phyloP scores from a whole-genome alignment of 1,139 yeast species.

The Scheffersomyces segobiensis region DNA sequence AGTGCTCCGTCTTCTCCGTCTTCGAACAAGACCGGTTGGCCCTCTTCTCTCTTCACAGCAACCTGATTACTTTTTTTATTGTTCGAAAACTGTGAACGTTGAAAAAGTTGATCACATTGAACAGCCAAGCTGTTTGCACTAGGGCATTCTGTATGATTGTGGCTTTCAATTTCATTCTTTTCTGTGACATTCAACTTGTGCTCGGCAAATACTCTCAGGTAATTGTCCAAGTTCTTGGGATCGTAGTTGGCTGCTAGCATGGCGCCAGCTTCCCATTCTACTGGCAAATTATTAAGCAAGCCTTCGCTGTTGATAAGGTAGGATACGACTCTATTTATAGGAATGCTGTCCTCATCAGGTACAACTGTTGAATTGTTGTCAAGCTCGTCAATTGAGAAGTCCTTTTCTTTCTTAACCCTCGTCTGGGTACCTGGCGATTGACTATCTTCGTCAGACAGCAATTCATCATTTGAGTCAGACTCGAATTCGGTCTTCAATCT shows the following conservation, averaged over 20 bases:
- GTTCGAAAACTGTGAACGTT: neutral
- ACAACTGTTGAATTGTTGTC: constrained; percentile 3
- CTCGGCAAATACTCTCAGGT: constrained; percentile 33
- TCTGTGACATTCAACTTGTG: constrained; percentile 20
- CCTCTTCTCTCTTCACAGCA: neutral
- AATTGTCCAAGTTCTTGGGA: constrained; percentile 21
- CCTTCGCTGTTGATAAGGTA: constrained; percentile 41
- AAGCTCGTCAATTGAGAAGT: constrained; percentile 4
- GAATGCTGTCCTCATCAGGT: constrained; percentile 25
- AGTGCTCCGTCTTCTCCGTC: constrained; percentile 1
- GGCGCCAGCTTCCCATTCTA: constrained; percentile 50
- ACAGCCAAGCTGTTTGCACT: neutral
- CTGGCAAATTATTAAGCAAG: constrained; percentile 36
- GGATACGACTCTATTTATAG: constrained; percentile 52
- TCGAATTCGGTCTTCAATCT: neutral
- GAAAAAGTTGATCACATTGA: neutral
- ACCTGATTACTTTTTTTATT: neutral
- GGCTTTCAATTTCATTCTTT: constrained; percentile 2
- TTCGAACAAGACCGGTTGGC: constrained; percentile 2
- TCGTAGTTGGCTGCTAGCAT: constrained; percentile 37
- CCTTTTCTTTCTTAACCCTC: constrained; percentile 3
- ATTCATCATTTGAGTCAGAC: neutral
- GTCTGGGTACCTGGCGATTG: neutral
- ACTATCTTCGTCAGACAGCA: neutral
- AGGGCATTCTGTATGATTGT: constrained; percentile 1